Conservation (phyloP, 1,284 basidiomycete species). For the Ustilago shanxiensis region DNA sequence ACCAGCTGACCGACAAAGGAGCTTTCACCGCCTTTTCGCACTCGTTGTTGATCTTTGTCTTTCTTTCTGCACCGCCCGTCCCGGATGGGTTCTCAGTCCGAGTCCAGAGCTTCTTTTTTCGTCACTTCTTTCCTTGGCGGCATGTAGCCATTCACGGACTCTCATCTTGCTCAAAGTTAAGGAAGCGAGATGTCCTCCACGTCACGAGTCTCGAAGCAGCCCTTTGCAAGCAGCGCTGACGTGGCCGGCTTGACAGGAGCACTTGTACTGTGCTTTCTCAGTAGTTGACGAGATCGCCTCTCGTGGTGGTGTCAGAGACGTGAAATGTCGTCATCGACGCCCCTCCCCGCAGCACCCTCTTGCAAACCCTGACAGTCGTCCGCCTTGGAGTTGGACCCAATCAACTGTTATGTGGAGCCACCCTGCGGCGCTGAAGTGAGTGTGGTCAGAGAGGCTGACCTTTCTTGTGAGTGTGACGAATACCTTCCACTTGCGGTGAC, state of each 20-base stretch:
- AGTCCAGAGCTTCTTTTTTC: slow-evolving; percentile 3
- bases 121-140: slow-evolving; percentile 2
- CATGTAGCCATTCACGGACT: neutral
- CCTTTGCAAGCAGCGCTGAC: neutral
- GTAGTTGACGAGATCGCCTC: neutral
- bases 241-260: neutral
- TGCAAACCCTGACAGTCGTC: neutral
- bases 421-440: neutral
- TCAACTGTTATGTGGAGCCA: neutral
- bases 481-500: neutral
- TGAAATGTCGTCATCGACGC: neutral
- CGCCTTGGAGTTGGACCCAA: no score
- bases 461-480: slow-evolving; percentile 1
- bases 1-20: neutral
- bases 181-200: neutral
- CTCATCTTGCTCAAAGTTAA: neutral
- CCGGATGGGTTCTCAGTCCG: neutral
- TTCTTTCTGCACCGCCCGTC: neutral
- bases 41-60: neutral
- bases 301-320: neutral
- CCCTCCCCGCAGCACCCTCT: neutral
- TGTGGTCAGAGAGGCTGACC: neutral
- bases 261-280: neutral
- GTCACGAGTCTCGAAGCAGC: slow-evolving; percentile 2
- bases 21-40: no score